phyloP scores from a whole-genome alignment of 495 filamentous ascomycete species.

The Hypoxylon cercidicola region DNA sequence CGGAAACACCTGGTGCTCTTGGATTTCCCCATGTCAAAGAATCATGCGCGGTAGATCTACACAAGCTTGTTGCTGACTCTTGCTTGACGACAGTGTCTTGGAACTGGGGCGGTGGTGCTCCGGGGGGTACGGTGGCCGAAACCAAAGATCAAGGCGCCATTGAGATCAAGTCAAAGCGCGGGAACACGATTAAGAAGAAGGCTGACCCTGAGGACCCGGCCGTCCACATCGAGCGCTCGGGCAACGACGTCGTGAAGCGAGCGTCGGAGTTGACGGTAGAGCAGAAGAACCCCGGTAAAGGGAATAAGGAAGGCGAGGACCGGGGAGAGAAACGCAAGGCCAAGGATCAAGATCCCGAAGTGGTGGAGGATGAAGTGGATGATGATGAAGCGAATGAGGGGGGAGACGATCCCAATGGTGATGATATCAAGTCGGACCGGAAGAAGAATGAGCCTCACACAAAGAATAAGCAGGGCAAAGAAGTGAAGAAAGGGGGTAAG shows the following conservation, averaged over 20 bases:
- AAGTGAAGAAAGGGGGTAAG: constrained; percentile 49
- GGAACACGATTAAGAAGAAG: constrained; percentile 71
- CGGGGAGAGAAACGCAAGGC: constrained; percentile 41
- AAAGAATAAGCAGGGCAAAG: constrained; percentile 50
- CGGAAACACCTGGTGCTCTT: not conserved
- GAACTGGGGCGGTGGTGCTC: constrained; percentile 64
- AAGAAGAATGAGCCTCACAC: constrained; percentile 48
- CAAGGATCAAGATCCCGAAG: constrained; percentile 14
- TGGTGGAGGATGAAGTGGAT: constrained; percentile 1
- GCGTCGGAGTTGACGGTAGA: constrained; percentile 64
- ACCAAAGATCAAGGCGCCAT: constrained; percentile 66
- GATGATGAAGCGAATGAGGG: constrained; percentile 36
- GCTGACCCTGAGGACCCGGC: constrained; percentile 67
- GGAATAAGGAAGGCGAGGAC: constrained; percentile 33
- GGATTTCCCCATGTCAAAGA: not conserved
- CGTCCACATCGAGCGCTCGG: constrained; percentile 63
- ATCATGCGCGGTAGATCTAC: not conserved
- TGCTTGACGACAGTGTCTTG: constrained; percentile 60
- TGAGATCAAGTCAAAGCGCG: constrained; percentile 65
- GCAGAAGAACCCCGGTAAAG: constrained; percentile 39
- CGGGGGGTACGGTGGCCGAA: constrained; percentile 66
- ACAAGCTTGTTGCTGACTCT: not conserved
- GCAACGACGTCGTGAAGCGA: constrained; percentile 73
- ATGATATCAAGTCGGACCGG: constrained; percentile 26
- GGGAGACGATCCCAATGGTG: constrained; percentile 36